Base-by-base conservation (phyloP, 2,329 filamentous ascomycete species). In the Fusarium pilosicola region DNA sequence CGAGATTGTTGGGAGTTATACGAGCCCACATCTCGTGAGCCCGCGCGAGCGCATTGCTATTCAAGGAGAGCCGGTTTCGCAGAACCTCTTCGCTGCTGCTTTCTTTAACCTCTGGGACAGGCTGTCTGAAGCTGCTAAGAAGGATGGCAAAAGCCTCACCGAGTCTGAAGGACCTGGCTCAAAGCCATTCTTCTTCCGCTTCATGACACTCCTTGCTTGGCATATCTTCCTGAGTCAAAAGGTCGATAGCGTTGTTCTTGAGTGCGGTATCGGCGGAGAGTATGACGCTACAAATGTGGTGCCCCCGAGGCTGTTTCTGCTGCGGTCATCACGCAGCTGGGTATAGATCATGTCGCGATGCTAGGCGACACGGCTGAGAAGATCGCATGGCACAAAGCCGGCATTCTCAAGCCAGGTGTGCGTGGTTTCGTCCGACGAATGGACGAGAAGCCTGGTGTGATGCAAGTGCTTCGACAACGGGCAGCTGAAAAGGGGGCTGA, bases 221-320 rank as follows among this genome's bases (percentile, higher is more conserved):
- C 95, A 97, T 78, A 88, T 92, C 4, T 99, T 97, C 76, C 79
- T 97, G 32, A 82, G 87, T 54, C 92, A 96, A 80, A 91, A 92
- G 2, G 91, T 98, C 1, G 87, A 91, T 71, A 90, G 90, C 24
- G 95, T 94, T 0, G 90, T 98, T 15, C 88, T 98, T 39, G 96
- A 99, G 83, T 97, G 94, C 78, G 96, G 96, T 2, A 97, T 98
- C 72, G 96, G 96, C 22, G 96, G 95, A 55, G 94, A 97, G 83
- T 95, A 95, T 78, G 96, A 98, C 79, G 93, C 93, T 34, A 99
- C 96, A 15, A 98, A 98, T 79, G 89, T 98, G 28, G 83, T 99
- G 11, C 86, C 86, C 0, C 83, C 0, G 85, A 87, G 17, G 87
- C 89, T 18, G 92, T 95, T 2, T 91, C 89, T 12, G 92, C 91